A percentile compares a stretch with the other conserved stretches of the same genome.
These are phyloP conservation scores for Coriaria nepalensis DNA, from an alignment of 306 rosid species.

Conservation along the genomic window DNA sequence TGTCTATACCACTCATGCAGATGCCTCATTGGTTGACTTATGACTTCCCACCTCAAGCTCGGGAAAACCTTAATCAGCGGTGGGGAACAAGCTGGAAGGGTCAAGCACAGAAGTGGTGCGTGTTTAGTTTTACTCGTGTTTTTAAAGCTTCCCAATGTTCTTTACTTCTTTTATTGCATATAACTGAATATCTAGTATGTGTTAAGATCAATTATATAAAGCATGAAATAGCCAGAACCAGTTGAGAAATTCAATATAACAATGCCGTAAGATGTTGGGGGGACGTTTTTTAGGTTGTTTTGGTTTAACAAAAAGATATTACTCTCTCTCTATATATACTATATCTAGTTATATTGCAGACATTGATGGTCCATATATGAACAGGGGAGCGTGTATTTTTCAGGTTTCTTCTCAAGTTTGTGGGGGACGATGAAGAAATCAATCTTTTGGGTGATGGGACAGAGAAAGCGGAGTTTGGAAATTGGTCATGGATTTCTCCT, in stretches of 20 bases:
- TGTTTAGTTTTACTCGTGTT: constrained; percentile 3
- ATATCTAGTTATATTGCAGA: no score
- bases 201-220: no score
- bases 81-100: constrained; percentile 95
- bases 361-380: no score
- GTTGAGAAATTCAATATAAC: no score
- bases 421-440: constrained; percentile 68
- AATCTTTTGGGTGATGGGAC: constrained; percentile 93
- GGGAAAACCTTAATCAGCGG: constrained; percentile 47
- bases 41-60: constrained; percentile 76
- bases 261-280: no score
- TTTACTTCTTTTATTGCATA: not conserved
- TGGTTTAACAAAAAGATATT: no score
- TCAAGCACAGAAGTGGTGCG: constrained; percentile 89
- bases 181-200: not conserved
- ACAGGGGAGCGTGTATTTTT: not conserved
- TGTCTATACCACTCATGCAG: constrained; percentile 23
- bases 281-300: no score
- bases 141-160: not conserved
- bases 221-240: no score
- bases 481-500: constrained; percentile 79
- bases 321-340: no score
- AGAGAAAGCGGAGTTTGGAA: constrained; percentile 84
- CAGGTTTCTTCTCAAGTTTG: constrained; percentile 76
- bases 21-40: constrained; percentile 79